Conservation (phyloP, 2,329 filamentous ascomycete genomes). For the Aspergillus phoenicis region DNA sequence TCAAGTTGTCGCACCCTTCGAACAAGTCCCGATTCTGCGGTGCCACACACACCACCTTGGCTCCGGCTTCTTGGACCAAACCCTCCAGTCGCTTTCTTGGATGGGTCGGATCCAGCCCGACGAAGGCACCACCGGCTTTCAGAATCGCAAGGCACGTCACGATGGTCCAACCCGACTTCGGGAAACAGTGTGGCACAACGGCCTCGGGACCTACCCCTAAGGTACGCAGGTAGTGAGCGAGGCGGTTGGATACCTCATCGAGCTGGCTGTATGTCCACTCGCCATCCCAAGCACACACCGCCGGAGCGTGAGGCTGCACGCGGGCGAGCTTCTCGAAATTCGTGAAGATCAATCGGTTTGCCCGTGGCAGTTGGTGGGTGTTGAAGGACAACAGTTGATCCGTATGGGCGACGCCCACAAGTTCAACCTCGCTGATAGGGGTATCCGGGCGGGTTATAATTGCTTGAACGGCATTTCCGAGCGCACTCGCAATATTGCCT, state of each 20-base stretch:
- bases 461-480: background rate
- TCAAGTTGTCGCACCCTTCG: background rate
- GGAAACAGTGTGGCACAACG: conserved; percentile 14
- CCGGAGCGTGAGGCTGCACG: conserved; percentile 2
- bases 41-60: conserved; percentile 31
- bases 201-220: conserved; percentile 23
- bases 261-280: conserved; percentile 13
- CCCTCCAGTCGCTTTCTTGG: conserved; percentile 19
- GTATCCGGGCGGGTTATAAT: background rate
- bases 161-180: conserved; percentile 13
- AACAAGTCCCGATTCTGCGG: background rate
- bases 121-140: conserved; percentile 14
- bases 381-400: background rate
- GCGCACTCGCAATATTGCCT: background rate
- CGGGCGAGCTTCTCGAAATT: background rate
- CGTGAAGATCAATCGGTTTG: background rate
- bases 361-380: background rate
- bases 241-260: conserved; percentile 27
- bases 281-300: conserved; percentile 18
- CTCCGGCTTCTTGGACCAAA: background rate
- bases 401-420: background rate
- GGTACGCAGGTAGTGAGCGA: conserved; percentile 27
- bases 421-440: background rate
- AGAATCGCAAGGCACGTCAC: conserved; percentile 16
- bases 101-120: conserved; percentile 2